Conservation (phyloP, 1,284 basidiomycete genomes). For the Pyrrhoderma lamaoense region DNA sequence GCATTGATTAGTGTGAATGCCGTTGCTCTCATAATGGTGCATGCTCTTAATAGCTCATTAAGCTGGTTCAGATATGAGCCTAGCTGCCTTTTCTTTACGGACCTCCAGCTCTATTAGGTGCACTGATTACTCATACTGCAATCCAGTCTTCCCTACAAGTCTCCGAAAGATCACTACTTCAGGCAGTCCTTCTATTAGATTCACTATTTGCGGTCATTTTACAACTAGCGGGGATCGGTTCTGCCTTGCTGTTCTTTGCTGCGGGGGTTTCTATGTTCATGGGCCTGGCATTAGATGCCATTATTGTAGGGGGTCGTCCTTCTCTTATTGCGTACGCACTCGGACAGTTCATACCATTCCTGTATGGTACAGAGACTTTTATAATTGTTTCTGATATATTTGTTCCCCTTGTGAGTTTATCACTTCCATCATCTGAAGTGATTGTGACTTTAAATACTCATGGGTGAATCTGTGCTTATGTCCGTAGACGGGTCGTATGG, state of each 20-base stretch:
- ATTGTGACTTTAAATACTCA: slow-evolving; percentile 4
- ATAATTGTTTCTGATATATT: slow-evolving; percentile 80
- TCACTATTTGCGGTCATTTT: slow-evolving; percentile 41
- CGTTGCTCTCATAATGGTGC: slow-evolving; percentile 66
- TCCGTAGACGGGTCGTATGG: slow-evolving; percentile 64
- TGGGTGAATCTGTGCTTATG: too few relatives aligned
- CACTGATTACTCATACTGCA: slow-evolving; percentile 44
- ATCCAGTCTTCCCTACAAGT: slow-evolving; percentile 36
- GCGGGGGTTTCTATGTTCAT: slow-evolving; percentile 45
- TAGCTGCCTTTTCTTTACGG: slow-evolving; percentile 72
- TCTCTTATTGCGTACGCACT: slow-evolving; percentile 62
- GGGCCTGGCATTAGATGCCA: slow-evolving; percentile 37
- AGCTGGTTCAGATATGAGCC: slow-evolving; percentile 79
- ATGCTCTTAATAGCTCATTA: slow-evolving; percentile 58
- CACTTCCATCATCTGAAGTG: background rate
- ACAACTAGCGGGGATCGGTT: slow-evolving; percentile 63
- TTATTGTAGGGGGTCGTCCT: slow-evolving; percentile 28
- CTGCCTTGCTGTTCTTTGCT: slow-evolving; percentile 61
- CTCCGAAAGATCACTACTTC: slow-evolving; percentile 56
- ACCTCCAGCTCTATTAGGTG: slow-evolving; percentile 63
- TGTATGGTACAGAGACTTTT: slow-evolving; percentile 65
- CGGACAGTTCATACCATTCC: slow-evolving; percentile 54
- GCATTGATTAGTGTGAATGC: slow-evolving; percentile 61
- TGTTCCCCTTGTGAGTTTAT: slow-evolving; percentile 70
- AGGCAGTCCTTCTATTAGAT: slow-evolving; percentile 56